Evolutionary conservation across 1,284 basidiomycete genomes (phyloP), one percentile per base, ranked within the genome.

Genomic region (Puccinia hordei): DNA sequence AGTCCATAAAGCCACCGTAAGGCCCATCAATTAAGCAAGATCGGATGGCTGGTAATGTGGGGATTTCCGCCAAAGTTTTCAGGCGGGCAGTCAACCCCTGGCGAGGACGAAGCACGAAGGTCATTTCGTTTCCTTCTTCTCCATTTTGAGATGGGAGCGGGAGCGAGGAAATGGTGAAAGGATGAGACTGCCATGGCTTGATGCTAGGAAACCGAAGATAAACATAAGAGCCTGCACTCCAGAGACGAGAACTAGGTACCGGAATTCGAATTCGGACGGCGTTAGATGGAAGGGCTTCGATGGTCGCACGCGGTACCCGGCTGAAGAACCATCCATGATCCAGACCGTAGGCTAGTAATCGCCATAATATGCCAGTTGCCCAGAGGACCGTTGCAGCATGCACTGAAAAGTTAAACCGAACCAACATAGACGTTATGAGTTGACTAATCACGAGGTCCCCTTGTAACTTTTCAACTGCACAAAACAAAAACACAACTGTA

Each of bases 151-250:
- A 51, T 27, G 41, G 19, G 75, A 66, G 2, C 0, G 85, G 83
- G 10, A 86, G 81, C 35, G 85, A 86, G 1, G 86, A 83, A 53
- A 88, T 83, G 6, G 87, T 87, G 83, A 87, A 87, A 19, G 87
- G 87, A 81, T 88, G 87, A 33, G 86, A 85, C 57, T 80, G 44
- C 81, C 81, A 82, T 6, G 82, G 77, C 27, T 68, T 61, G 13
- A 82, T 61, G 10, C 71, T 81, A 1, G 85, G 85, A 82, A 88
- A 85, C 35, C 87, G 86, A 44, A 88, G 82, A 81, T 87, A 88
- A 82, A 86, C 85, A 82, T 88, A 87, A 82, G 88, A 87, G 2
- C 88, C 87, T 0, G 87, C 86, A 4, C 81, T 80, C 87, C 87
- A 88, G 27, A 74, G 82, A 46, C 86, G 74, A 19, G 82, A 81